These are phyloP conservation scores for Hamigera avellanea DNA, from an alignment of 495 filamentous ascomycete genomes.

Conservation along the genomic window DNA sequence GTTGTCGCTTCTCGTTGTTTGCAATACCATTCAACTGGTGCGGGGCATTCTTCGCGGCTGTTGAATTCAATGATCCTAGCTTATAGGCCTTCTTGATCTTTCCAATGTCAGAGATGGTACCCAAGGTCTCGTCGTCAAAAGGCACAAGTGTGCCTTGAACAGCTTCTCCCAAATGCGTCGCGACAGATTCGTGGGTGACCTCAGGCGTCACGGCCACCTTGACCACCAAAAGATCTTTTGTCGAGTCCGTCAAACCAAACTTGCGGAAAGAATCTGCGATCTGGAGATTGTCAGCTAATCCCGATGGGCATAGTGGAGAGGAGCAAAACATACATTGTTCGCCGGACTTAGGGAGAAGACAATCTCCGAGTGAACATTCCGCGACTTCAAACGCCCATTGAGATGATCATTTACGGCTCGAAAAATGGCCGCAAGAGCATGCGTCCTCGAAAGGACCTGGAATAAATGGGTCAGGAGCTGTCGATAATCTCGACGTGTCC, in stretches of 20 bases:
- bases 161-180: constrained; percentile 46
- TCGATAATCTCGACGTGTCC: too few relatives aligned
- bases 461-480: constrained; percentile 6
- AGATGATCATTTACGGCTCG: constrained; percentile 59
- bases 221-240: constrained; percentile 58
- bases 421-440: constrained; percentile 67
- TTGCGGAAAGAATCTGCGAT: constrained; percentile 84
- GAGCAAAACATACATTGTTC: constrained; percentile 57
- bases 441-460: constrained; percentile 54
- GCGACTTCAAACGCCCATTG: constrained; percentile 53
- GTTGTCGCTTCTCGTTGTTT: constrained; percentile 29
- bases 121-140: constrained; percentile 53
- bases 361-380: constrained; percentile 88
- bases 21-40: constrained; percentile 10
- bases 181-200: constrained; percentile 42
- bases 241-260: constrained; percentile 67
- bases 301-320: too few relatives aligned
- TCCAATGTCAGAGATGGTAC: constrained; percentile 45
- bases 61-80: constrained; percentile 42
- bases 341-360: constrained; percentile 72
- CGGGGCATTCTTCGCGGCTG: constrained; percentile 9
- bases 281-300: constrained; percentile 34
- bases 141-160: constrained; percentile 51
- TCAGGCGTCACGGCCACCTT: constrained; percentile 48
- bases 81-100: constrained; percentile 79